Conservation (phyloP, 2,329 filamentous ascomycete species). For the Xylogone sp. region DNA sequence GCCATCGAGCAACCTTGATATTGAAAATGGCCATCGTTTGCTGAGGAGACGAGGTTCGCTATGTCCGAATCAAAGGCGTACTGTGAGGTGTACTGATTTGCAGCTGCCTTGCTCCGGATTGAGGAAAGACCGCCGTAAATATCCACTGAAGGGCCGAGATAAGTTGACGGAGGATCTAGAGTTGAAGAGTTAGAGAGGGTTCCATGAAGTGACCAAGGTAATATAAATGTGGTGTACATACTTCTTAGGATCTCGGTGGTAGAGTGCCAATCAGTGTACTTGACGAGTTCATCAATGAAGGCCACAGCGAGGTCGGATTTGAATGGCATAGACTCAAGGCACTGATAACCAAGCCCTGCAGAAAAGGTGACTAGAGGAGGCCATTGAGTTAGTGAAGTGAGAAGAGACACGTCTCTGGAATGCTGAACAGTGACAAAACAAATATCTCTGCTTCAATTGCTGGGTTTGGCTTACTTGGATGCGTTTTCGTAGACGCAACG, state of each 20-base stretch:
- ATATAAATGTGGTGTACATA: too few species aligned
- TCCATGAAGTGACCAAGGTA: too few species aligned
- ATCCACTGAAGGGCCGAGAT: slow-evolving; percentile 13
- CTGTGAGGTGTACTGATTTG: slow-evolving; percentile 13
- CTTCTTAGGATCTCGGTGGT: background rate
- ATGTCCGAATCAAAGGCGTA: slow-evolving; percentile 18
- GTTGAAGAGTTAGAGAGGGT: too few species aligned
- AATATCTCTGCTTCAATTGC: too few species aligned
- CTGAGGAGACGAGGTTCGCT: slow-evolving; percentile 4
- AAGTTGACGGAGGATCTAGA: slow-evolving; percentile 10
- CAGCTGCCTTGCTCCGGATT: slow-evolving; percentile 11
- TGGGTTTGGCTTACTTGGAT: too few species aligned
- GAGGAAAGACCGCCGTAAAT: slow-evolving; percentile 13
- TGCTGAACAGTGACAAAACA: too few species aligned
- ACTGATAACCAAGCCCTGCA: too few species aligned
- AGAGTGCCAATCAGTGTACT: background rate
- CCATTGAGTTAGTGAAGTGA: too few species aligned
- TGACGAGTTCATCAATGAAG: background rate
- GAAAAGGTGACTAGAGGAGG: too few species aligned
- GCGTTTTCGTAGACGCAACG: too few species aligned
- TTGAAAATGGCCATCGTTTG: slow-evolving; percentile 11
- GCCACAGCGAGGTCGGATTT: background rate
- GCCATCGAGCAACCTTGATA: background rate
- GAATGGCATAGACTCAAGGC: background rate
- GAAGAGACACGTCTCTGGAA: too few species aligned